Evolutionary conservation across 768 basidiomycete species (phyloP), one percentile per base, ranked within the genome.

Genomic region (Amanita rubescens): DNA sequence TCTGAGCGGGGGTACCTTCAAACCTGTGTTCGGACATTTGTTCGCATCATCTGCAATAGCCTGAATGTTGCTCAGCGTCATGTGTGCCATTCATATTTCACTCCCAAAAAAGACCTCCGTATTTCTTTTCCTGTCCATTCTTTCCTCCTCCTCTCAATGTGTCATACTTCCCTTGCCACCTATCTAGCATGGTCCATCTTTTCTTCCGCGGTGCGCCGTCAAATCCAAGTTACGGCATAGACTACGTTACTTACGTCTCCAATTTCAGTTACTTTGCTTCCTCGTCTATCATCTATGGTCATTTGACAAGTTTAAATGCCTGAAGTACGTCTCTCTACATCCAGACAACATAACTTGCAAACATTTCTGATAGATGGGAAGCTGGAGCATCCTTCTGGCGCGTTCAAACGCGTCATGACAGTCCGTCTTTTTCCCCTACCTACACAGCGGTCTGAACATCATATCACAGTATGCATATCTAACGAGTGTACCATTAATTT

Each of bases 381-480:
- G 78, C 76, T 25, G 85, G 82, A 1, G n/a, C n/a, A n/a, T n/a
- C 75, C 77, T 2, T 67, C 82, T 14, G 87, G 86, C n/a, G 77
- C 85, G 3, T 91, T 91, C 71, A 91, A 89, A 66, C 80, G 90
- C 24, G 62, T 91, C 63, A 91, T 92, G 90, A 91, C 87, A 34
- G 88, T 90, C 55, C 52, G 80, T 65, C n/a, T 19, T 11, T 11
- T 25, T 15, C 5, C 27, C 38, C 14, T 17, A 38, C 49, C 11
- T 20, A 3, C 44, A 11, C 20, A 25, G 3, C 24, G 5, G 5
- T 38, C 22, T 30, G 34, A 49, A 50, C 47, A 53, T 41, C 10
- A 9, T 20, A n/a, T 14, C 14, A 19, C 57, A 90, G 87, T 90
- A 90, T 64, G 79, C 85, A 2, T 90, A 90, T 61, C 62, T 89